phyloP scores from a whole-genome alignment of 2,329 filamentous ascomycete species.

The Aspergillus hortae region DNA sequence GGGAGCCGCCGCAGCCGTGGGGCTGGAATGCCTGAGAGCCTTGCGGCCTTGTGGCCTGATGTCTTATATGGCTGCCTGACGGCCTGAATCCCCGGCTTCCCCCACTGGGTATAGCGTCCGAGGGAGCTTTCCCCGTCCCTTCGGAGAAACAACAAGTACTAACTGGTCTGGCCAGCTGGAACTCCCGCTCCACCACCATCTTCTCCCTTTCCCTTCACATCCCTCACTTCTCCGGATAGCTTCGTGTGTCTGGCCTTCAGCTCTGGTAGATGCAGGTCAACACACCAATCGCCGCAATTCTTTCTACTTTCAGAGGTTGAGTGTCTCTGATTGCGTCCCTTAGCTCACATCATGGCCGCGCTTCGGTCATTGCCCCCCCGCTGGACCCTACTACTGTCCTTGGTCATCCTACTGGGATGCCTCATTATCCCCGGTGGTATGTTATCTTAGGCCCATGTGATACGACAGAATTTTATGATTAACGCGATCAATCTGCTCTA shows the following conservation, averaged over 20 bases:
- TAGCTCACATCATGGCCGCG: constrained; percentile 47
- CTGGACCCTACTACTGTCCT: constrained; percentile 63
- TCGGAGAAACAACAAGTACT: constrained; percentile 1
- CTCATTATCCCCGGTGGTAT: constrained; percentile 64
- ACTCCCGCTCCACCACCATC: constrained; percentile 4
- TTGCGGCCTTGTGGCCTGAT: constrained; percentile 13
- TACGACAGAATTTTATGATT: not conserved
- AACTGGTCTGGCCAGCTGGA: constrained; percentile 29
- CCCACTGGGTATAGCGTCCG: constrained; percentile 11
- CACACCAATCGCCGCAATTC: constrained; percentile 13
- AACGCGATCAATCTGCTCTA: constrained; percentile 31
- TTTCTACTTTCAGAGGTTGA: constrained; percentile 27
- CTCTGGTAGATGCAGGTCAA: constrained; percentile 31
- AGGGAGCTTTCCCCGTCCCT: constrained; percentile 23
- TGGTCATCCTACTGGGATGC: constrained; percentile 58
- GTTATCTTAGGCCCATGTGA: constrained; percentile 22
- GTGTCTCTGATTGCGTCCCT: constrained; percentile 29
- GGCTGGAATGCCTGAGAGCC: constrained; percentile 14
- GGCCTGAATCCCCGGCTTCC: constrained; percentile 18
- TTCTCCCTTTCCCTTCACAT: not conserved
- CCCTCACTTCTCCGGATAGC: not conserved
- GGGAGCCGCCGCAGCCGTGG: constrained; percentile 19
- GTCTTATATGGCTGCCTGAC: constrained; percentile 12
- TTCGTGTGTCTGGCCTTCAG: constrained; percentile 12
- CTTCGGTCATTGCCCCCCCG: constrained; percentile 51